Evolutionary conservation across 2,329 filamentous ascomycete genomes (phyloP).

Genomic region (Fusarium albosuccineum): DNA sequence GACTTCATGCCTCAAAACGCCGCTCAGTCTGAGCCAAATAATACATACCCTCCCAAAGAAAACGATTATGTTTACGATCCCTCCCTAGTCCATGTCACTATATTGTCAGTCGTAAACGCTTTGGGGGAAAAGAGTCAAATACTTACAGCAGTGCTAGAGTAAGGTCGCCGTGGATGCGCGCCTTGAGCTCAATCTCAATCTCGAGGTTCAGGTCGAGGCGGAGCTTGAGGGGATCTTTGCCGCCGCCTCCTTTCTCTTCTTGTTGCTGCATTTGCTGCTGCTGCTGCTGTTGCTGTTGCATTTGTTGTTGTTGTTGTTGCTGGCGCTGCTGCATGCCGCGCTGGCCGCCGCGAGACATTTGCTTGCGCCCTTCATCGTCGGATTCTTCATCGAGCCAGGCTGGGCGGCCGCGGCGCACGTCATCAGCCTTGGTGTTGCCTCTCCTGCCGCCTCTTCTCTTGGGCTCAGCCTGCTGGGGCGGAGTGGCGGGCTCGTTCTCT

Average conservation of each 20-base stretch:
- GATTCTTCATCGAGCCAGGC: conserved; percentile 45
- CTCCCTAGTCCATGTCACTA: conserved; percentile 47
- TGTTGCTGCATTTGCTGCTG: conserved; percentile 37
- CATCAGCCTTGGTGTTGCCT: conserved; percentile 22
- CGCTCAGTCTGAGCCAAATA: neutral
- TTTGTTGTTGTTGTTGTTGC: conserved; percentile 33
- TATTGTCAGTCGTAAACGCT: conserved; percentile 35
- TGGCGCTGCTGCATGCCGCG: conserved; percentile 16
- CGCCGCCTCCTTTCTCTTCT: conserved; percentile 32
- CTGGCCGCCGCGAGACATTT: conserved; percentile 15
- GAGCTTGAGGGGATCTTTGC: conserved; percentile 67
- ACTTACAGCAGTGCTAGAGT: conserved; percentile 77
- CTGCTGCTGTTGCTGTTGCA: conserved; percentile 30
- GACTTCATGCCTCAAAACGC: conserved; percentile 23
- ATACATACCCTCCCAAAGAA: no score
- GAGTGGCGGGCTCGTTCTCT: conserved; percentile 44
- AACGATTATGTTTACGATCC: conserved; percentile 18
- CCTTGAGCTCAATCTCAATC: conserved; percentile 87
- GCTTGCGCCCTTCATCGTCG: conserved; percentile 34
- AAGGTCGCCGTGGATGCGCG: conserved; percentile 86
- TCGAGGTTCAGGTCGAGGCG: conserved; percentile 85
- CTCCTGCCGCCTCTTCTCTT: conserved; percentile 15
- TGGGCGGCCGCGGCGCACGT: conserved; percentile 33
- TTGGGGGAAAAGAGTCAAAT: neutral
- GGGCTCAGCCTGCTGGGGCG: conserved; percentile 35